Evolutionary conservation across 371 early-diverging fungal species (phyloP).

Genomic region (Mucor mucedo): DNA sequence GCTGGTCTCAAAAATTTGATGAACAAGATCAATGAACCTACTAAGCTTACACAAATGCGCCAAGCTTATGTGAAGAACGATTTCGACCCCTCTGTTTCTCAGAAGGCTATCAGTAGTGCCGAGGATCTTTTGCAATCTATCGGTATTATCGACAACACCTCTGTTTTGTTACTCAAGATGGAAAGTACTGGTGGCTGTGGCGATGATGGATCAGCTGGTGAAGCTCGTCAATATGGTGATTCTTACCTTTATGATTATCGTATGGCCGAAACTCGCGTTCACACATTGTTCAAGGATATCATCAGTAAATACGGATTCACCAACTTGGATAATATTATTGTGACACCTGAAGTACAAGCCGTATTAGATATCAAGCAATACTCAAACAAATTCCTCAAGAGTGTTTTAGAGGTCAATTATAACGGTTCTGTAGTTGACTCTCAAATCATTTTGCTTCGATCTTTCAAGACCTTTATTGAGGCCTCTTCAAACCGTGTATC

Average conservation of each 20-base stretch:
- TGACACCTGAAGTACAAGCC: conserved; percentile 30
- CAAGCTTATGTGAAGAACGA: conserved; percentile 37
- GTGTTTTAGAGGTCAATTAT: conserved; percentile 36
- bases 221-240: conserved; percentile 49
- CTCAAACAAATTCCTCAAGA: conserved; percentile 23
- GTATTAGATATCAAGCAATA: conserved; percentile 29
- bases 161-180: conserved; percentile 13
- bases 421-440: conserved; percentile 49
- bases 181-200: conserved; percentile 33
- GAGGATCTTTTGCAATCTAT: conserved; percentile 21
- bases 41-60: conserved; percentile 33
- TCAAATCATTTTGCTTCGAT: conserved; percentile 35
- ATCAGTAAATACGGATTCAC: conserved; percentile 12
- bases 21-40: conserved; percentile 41
- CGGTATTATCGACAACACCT: conserved; percentile 6
- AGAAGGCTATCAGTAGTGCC: conserved; percentile 20
- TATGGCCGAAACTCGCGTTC: conserved; percentile 33
- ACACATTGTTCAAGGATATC: conserved; percentile 25
- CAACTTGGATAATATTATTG: conserved; percentile 16
- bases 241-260: conserved; percentile 44
- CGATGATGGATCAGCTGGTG: conserved; percentile 31
- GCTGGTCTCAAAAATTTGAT: conserved; percentile 45
- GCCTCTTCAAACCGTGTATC: conserved; percentile 32
- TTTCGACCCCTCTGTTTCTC: conserved; percentile 22
- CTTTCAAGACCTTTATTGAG: conserved; percentile 46